A percentile compares a stretch with the other conserved stretches of the same genome.
phyloP scores from a whole-genome alignment of 805 yeast genomes.

The Schizosaccharomyces osmophilus region DNA sequence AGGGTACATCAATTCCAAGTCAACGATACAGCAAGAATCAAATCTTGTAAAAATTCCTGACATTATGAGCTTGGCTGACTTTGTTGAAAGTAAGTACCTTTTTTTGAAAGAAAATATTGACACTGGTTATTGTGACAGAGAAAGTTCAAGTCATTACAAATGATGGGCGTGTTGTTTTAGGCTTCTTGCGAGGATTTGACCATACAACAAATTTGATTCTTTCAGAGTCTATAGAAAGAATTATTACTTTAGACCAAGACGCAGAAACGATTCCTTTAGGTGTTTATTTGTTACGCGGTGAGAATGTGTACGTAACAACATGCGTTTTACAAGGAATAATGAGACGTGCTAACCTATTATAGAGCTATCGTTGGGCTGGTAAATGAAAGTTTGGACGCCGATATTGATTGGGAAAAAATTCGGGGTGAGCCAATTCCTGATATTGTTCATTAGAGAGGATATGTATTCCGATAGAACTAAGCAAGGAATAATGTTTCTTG shows the following conservation, averaged over 20 bases:
- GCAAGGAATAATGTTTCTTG: too few species aligned
- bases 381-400: not conserved
- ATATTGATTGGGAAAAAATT: constrained; percentile 1
- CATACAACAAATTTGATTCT: constrained; percentile 2
- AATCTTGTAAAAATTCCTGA: not conserved
- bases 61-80: not conserved
- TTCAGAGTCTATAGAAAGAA: not conserved
- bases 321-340: not conserved
- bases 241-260: not conserved
- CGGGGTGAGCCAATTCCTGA: constrained; percentile 1
- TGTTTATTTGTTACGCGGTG: constrained; percentile 1
- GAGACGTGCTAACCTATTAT: not conserved
- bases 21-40: too few species aligned
- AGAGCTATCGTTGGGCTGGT: not conserved
- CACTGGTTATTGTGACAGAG: not conserved
- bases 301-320: not conserved
- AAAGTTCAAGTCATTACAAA: not conserved
- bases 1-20: too few species aligned
- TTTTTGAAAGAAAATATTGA: not conserved
- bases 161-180: constrained; percentile 2
- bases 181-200: not conserved
- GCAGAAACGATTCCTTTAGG: not conserved
- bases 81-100: not conserved
- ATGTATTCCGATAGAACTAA: too few species aligned
- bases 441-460: not conserved